Evolutionary conservation across 2,329 filamentous ascomycete genomes (phyloP).

Genomic region (Colletotrichum sublineola): DNA sequence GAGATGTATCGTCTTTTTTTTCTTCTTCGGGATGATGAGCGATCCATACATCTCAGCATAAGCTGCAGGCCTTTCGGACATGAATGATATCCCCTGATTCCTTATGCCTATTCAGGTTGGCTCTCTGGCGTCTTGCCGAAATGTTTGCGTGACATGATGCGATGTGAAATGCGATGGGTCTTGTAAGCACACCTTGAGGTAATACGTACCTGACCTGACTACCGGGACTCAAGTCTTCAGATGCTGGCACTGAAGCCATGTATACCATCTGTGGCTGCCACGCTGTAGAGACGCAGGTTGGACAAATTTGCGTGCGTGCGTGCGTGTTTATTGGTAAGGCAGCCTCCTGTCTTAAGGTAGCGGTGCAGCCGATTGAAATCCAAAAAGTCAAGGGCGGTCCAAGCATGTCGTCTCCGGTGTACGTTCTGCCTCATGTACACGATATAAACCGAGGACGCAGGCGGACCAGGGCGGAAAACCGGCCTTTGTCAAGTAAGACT

Average conservation of each 20-base stretch:
- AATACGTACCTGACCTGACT: not conserved
- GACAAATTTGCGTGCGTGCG: not conserved
- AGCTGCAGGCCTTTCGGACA: not conserved
- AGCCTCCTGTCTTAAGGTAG: not conserved
- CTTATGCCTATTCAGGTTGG: not conserved
- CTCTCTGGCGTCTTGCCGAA: not conserved
- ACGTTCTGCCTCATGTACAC: not conserved
- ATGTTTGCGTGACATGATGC: not conserved
- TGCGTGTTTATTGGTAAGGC: not conserved
- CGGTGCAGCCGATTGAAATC: not conserved
- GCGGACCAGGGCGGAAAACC: not conserved
- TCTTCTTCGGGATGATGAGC: not conserved
- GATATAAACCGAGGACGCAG: no score
- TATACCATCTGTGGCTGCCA: not conserved
- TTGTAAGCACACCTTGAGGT: not conserved
- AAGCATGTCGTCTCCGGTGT: not conserved
- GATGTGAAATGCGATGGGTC: not conserved
- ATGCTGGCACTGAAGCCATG: not conserved
- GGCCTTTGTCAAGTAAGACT: not conserved
- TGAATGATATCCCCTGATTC: constrained; percentile 5
- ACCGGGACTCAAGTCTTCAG: not conserved
- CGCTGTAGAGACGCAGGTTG: not conserved
- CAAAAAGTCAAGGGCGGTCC: not conserved
- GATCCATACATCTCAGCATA: constrained; percentile 16
- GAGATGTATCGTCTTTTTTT: not conserved